Evolutionary conservation across 164 flowering plant species (phyloP).

Genomic region (Saururus chinensis): DNA sequence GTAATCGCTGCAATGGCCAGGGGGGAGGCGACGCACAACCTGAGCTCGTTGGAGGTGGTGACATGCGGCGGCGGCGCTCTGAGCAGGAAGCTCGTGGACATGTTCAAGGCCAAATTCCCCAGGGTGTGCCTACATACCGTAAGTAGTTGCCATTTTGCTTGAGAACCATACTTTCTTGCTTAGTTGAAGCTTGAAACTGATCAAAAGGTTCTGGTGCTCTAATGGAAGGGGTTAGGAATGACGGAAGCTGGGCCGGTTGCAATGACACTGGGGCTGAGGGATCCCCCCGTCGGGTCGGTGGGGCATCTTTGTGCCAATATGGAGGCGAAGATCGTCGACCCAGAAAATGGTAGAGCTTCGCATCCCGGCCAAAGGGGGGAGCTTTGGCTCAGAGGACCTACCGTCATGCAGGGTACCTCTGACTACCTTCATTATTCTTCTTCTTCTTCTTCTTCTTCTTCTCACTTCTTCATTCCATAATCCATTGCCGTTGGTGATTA

Average conservation of each 20-base stretch:
- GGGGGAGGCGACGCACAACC: constrained; percentile 23
- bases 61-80: constrained; percentile 72
- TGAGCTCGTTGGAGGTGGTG: constrained; percentile 39
- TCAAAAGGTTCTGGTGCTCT: too few species aligned
- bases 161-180: neutral
- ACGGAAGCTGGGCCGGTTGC: constrained; percentile 34
- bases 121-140: constrained; percentile 29
- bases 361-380: constrained; percentile 43
- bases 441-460: neutral
- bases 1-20: constrained; percentile 23
- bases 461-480: neutral
- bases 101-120: constrained; percentile 48
- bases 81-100: constrained; percentile 54
- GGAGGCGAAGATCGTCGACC: constrained; percentile 46
- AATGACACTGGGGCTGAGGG: constrained; percentile 22
- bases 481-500: neutral
- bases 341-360: constrained; percentile 23
- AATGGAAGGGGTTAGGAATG: constrained; percentile 51
- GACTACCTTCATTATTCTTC: neutral
- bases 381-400: constrained; percentile 40
- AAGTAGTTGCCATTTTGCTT: neutral
- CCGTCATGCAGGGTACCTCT: constrained; percentile 27
- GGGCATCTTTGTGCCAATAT: constrained; percentile 31
- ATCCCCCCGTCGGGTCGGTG: constrained; percentile 18
- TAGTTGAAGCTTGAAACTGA: too few species aligned